These are phyloP conservation scores for Talaromyces amestolkiae DNA, from an alignment of 2,329 filamentous ascomycete genomes.

Conservation along the genomic window DNA sequence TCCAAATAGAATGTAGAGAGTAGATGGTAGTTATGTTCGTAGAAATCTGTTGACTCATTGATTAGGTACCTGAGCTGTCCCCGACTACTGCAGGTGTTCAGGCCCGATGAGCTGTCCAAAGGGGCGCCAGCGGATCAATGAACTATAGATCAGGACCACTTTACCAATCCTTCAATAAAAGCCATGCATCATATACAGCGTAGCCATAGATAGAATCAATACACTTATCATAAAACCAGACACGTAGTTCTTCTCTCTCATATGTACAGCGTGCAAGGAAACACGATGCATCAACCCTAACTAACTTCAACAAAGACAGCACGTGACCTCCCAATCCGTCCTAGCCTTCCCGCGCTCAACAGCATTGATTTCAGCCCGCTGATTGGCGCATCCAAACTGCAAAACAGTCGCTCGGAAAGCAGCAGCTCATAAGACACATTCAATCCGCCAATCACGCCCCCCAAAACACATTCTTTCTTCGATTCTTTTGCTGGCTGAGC, in stretches of 20 bases:
- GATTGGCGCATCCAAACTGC: slow-evolving; percentile 5
- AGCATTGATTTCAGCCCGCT: neutral
- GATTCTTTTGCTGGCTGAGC: neutral
- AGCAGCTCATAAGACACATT: slow-evolving; percentile 42
- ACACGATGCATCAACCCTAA: neutral
- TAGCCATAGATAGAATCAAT: no score
- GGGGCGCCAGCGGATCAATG: neutral
- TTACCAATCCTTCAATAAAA: no score
- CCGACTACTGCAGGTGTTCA: neutral
- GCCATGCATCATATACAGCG: no score
- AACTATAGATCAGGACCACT: neutral
- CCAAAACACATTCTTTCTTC: slow-evolving; percentile 21
- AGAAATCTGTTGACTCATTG: neutral
- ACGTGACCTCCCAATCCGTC: neutral
- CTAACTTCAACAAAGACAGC: neutral
- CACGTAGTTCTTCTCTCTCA: neutral
- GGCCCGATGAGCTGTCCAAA: slow-evolving; percentile 6
- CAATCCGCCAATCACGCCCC: slow-evolving; percentile 35
- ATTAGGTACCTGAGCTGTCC: neutral
- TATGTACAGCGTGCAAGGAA: neutral
- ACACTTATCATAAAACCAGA: neutral
- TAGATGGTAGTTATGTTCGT: neutral
- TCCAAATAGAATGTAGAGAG: neutral
- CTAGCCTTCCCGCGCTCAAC: neutral
- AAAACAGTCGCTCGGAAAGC: slow-evolving; percentile 36